phyloP scores from a whole-genome alignment of 2,329 filamentous ascomycete species.

The Penicillium nordicum region DNA sequence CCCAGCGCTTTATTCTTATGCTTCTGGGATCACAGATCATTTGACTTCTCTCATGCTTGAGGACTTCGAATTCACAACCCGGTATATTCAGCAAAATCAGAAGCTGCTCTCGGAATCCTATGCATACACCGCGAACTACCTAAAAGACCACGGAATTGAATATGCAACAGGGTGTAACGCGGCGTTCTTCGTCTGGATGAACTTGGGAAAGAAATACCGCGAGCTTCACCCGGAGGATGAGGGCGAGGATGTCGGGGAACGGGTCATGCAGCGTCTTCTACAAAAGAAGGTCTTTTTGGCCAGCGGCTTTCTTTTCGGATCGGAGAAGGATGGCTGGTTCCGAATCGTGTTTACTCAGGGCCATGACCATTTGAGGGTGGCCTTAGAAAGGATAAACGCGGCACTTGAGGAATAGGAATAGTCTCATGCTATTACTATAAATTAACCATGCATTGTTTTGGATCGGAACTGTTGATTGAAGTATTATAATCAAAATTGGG shows the following conservation, averaged over 20 bases:
- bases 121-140: constrained; percentile 35
- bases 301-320: constrained; percentile 35
- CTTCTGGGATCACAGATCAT: constrained; percentile 44
- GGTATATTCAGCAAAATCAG: constrained; percentile 47
- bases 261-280: constrained; percentile 36
- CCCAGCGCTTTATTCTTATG: constrained; percentile 47
- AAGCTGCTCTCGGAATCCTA: constrained; percentile 42
- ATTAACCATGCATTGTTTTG: neutral
- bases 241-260: constrained; percentile 22
- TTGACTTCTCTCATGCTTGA: constrained; percentile 43
- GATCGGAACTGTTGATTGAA: neutral
- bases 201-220: constrained; percentile 41
- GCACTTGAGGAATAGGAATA: constrained; percentile 13
- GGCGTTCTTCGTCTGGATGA: constrained; percentile 56
- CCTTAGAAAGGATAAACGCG: constrained; percentile 29
- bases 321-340: constrained; percentile 44
- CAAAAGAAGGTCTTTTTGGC: constrained; percentile 38
- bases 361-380: constrained; percentile 30
- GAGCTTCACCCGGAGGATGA: constrained; percentile 19
- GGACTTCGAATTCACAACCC: constrained; percentile 44
- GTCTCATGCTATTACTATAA: neutral
- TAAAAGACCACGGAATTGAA: constrained; percentile 44
- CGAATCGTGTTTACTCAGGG: constrained; percentile 41
- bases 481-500: neutral
- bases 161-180: constrained; percentile 52